Percentiles rank a stretch among this genome's conserved stretches.
These are phyloP conservation scores for Antrodiella citrinella DNA, from an alignment of 768 basidiomycete species.

Conservation along the genomic window DNA sequence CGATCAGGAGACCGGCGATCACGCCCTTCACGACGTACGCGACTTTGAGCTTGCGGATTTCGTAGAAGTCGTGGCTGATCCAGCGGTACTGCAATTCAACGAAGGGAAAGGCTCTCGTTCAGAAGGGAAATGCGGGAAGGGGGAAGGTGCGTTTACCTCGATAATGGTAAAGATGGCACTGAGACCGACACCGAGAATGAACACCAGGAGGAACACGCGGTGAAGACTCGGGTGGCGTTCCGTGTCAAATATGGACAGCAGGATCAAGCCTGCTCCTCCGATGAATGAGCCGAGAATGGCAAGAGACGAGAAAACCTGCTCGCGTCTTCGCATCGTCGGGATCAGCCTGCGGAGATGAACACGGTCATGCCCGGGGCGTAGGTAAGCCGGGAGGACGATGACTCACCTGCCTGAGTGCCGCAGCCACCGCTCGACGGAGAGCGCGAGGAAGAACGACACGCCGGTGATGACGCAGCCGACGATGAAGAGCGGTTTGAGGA, in stretches of 20 bases:
- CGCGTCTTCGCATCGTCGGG: slow-evolving; percentile 48
- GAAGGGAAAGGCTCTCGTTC: neutral
- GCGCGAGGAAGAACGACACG: slow-evolving; percentile 49
- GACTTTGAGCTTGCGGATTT: slow-evolving; percentile 34
- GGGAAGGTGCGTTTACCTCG: slow-evolving; percentile 37
- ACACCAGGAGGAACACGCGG: slow-evolving; percentile 56
- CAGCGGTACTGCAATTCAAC: slow-evolving; percentile 45
- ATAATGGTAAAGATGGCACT: slow-evolving; percentile 68
- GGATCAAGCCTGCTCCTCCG: slow-evolving; percentile 56
- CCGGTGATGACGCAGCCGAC: slow-evolving; percentile 57
- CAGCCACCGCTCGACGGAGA: slow-evolving; percentile 54
- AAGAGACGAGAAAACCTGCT: slow-evolving; percentile 45
- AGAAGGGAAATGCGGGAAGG: neutral
- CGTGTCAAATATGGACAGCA: slow-evolving; percentile 69
- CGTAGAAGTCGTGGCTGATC: slow-evolving; percentile 49
- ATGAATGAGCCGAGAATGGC: slow-evolving; percentile 54
- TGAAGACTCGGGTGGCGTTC: slow-evolving; percentile 44
- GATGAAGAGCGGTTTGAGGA: slow-evolving; percentile 71
- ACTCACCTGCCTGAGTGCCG: slow-evolving; percentile 54
- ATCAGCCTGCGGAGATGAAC: slow-evolving; percentile 35
- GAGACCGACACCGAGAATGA: slow-evolving; percentile 63
- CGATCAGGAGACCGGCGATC: slow-evolving; percentile 50
- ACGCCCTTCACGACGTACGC: slow-evolving; percentile 58
- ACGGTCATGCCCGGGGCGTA: neutral
- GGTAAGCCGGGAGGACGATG: neutral